Evolutionary conservation across 768 basidiomycete genomes (phyloP).

Genomic region (Lactarius vividus): DNA sequence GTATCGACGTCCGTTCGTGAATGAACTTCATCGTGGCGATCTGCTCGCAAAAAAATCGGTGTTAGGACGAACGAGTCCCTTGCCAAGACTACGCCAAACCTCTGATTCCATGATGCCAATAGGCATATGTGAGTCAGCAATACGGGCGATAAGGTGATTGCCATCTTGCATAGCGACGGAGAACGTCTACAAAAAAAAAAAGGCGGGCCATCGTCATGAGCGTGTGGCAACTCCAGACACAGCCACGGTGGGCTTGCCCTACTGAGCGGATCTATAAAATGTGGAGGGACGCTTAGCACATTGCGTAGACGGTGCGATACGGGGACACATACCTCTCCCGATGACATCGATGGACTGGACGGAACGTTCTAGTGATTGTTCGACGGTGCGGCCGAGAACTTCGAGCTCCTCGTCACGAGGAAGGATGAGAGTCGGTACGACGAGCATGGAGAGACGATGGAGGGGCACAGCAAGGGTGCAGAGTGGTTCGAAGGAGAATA

Average conservation of each 20-base stretch:
- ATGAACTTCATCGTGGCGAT: conserved; percentile 35
- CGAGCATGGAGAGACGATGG: conserved; percentile 8
- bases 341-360: conserved; percentile 30
- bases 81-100: conserved; percentile 12
- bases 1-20: conserved; percentile 32
- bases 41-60: conserved; percentile 21
- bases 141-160: conserved; percentile 28
- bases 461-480: conserved; percentile 9
- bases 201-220: conserved; percentile 7
- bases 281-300: neutral
- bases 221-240: conserved; percentile 8
- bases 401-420: conserved; percentile 27
- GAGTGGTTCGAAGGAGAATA: neutral
- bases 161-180: conserved; percentile 30
- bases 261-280: conserved; percentile 15
- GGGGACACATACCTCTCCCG: conserved; percentile 28
- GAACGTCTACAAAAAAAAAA: conserved; percentile 26
- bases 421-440: conserved; percentile 16
- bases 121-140: conserved; percentile 24
- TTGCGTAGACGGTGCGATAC: neutral
- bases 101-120: conserved; percentile 28
- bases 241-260: conserved; percentile 12
- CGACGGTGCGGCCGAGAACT: conserved; percentile 27
- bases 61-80: neutral
- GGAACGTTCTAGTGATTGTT: conserved; percentile 17